phyloP scores from a whole-genome alignment of 345 rosid genomes.

The Eutrema yunnanense region DNA sequence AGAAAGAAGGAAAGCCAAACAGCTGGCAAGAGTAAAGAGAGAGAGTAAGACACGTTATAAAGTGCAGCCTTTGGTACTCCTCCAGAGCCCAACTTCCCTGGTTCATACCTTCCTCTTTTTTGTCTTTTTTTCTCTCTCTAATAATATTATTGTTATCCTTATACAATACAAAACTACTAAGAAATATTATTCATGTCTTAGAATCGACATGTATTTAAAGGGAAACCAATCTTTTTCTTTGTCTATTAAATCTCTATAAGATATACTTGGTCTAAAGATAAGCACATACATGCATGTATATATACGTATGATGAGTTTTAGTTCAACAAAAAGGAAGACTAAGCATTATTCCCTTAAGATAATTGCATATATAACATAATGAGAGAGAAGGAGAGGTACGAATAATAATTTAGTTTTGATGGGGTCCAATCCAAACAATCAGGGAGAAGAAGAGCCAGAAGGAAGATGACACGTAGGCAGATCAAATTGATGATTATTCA shows the following conservation, averaged over 20 bases:
- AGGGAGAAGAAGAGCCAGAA: slow-evolving; percentile 9
- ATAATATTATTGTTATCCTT: neutral
- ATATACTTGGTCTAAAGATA: slow-evolving; percentile 1
- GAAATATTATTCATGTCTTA: neutral
- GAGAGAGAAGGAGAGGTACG: slow-evolving; percentile 8
- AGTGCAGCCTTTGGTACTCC: slow-evolving; percentile 21
- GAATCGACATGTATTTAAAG: neutral
- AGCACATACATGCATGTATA: neutral
- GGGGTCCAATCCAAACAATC: slow-evolving; percentile 19
- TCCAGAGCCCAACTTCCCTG: slow-evolving; percentile 31
- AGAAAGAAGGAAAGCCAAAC: neutral
- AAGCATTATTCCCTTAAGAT: neutral
- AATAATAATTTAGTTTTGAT: neutral
- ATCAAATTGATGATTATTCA: neutral
- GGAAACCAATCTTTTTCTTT: neutral
- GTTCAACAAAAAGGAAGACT: neutral
- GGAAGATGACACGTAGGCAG: neutral
- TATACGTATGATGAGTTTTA: neutral
- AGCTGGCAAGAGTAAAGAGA: slow-evolving; percentile 12
- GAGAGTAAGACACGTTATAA: slow-evolving; percentile 15
- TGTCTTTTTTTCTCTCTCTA: slow-evolving; percentile 4
- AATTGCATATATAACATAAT: neutral
- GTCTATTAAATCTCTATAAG: slow-evolving; percentile 1
- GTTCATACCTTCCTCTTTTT: slow-evolving; percentile 22
- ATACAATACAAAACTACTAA: neutral